Conservation (phyloP, 1,284 basidiomycete genomes). For the Kalmanozyma brasiliensis region DNA sequence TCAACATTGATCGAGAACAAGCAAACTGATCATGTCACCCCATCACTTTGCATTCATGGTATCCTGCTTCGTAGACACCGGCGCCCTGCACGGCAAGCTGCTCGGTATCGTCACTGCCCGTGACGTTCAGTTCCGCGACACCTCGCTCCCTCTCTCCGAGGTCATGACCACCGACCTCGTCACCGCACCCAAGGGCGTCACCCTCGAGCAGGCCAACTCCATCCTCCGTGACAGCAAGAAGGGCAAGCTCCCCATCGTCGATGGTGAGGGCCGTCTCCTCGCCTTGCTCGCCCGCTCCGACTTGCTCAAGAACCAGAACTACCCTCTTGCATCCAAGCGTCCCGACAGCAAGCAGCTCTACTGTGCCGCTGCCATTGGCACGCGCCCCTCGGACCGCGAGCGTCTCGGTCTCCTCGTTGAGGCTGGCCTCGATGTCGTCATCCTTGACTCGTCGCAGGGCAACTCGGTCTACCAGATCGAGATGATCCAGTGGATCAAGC, state of each 20-base stretch:
- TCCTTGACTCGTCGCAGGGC: slow-evolving; percentile 96
- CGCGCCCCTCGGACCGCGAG: slow-evolving; percentile 86
- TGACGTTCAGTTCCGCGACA: slow-evolving; percentile 91
- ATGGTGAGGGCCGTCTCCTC: slow-evolving; percentile 59
- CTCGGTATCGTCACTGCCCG: slow-evolving; percentile 96
- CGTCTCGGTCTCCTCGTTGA: slow-evolving; percentile 87
- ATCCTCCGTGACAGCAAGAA: slow-evolving; percentile 97
- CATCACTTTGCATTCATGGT: neutral
- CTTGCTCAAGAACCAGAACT: slow-evolving; percentile 97
- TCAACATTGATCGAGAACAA: neutral
- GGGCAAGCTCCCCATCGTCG: slow-evolving; percentile 81
- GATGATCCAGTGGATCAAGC: slow-evolving; percentile 94
- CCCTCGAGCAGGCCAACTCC: slow-evolving; percentile 89
- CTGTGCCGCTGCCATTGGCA: slow-evolving; percentile 96
- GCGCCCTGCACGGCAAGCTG: slow-evolving; percentile 86
- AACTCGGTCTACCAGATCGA: slow-evolving; percentile 95
- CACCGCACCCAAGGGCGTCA: slow-evolving; percentile 69
- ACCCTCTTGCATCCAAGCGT: slow-evolving; percentile 91
- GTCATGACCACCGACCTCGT: slow-evolving; percentile 80
- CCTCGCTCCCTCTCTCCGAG: slow-evolving; percentile 77
- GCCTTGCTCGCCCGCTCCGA: slow-evolving; percentile 78
- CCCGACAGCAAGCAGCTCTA: slow-evolving; percentile 94
- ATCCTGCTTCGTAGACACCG: slow-evolving; percentile 80
- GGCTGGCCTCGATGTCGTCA: slow-evolving; percentile 93
- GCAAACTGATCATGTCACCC: neutral